These are phyloP conservation scores for Coprinopsis cinerea DNA, from an alignment of 768 basidiomycete genomes.

Conservation along the genomic window DNA sequence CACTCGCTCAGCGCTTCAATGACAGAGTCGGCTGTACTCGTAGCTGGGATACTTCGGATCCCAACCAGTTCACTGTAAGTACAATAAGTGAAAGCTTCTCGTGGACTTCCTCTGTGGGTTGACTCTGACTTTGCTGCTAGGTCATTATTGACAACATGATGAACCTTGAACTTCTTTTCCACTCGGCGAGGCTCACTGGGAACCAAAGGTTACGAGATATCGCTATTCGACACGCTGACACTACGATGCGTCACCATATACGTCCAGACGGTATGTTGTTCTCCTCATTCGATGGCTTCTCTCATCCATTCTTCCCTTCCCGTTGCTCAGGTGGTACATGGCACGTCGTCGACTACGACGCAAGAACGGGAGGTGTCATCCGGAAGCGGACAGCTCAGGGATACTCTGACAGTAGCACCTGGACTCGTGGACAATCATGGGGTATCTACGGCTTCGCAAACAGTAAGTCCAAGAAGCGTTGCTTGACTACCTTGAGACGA, in stretches of 20 bases:
- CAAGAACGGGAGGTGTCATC: conserved; percentile 56
- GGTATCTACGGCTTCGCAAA: conserved; percentile 65
- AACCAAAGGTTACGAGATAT: conserved; percentile 55
- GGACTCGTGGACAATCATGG: conserved; percentile 73
- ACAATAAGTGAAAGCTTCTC: no score
- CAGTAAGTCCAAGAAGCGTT: conserved; percentile 49
- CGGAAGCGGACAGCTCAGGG: conserved; percentile 55
- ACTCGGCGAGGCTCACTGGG: conserved; percentile 49
- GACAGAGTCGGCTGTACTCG: conserved; percentile 60
- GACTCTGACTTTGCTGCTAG: conserved; percentile 15
- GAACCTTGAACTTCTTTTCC: conserved; percentile 66
- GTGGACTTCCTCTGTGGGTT: neutral
- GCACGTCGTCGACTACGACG: conserved; percentile 65
- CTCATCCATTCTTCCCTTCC: neutral
- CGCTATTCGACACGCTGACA: conserved; percentile 59
- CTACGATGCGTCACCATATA: conserved; percentile 62
- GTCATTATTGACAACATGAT: conserved; percentile 82
- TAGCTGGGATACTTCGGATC: conserved; percentile 59
- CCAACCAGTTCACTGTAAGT: conserved; percentile 54
- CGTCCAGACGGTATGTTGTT: conserved; percentile 47
- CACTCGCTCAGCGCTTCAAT: conserved; percentile 53
- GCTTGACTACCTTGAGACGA: no score
- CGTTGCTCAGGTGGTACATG: conserved; percentile 37
- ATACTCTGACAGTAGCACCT: conserved; percentile 59
- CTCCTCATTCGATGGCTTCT: neutral